Conservation (phyloP, 192 early-diverging fungal genomes). For the Entomortierella lignicola region DNA sequence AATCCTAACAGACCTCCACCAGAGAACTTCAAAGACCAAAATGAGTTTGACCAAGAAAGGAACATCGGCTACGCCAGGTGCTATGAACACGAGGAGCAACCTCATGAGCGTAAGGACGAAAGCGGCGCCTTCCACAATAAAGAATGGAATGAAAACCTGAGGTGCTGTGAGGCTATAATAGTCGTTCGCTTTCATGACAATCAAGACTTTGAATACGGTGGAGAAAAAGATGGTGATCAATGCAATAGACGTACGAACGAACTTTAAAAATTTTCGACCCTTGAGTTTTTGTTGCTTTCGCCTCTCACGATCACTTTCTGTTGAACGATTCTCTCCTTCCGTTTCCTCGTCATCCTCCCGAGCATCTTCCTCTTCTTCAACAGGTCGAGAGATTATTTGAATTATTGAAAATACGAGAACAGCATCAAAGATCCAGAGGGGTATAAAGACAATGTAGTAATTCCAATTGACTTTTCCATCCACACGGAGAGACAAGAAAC, state of each 20-base stretch:
- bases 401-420: slow-evolving; percentile 53
- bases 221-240: slow-evolving; percentile 69
- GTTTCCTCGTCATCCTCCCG: slow-evolving; percentile 57
- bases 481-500: slow-evolving; percentile 79
- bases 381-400: slow-evolving; percentile 19
- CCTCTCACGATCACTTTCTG: slow-evolving; percentile 27
- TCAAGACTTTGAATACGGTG: slow-evolving; percentile 79
- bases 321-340: slow-evolving; percentile 51
- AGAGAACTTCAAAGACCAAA: slow-evolving; percentile 61
- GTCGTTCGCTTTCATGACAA: slow-evolving; percentile 78
- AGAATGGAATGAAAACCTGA: slow-evolving; percentile 85
- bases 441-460: slow-evolving; percentile 81
- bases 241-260: slow-evolving; percentile 44
- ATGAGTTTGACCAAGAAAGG: background rate
- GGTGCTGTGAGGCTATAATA: slow-evolving; percentile 67
- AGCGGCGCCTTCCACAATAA: slow-evolving; percentile 79
- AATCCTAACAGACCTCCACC: slow-evolving; percentile 74
- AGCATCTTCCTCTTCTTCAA: slow-evolving; percentile 45
- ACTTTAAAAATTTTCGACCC: slow-evolving; percentile 25
- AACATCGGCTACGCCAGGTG: slow-evolving; percentile 13
- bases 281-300: slow-evolving; percentile 40
- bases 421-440: slow-evolving; percentile 82
- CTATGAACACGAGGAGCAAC: slow-evolving; percentile 35
- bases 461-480: slow-evolving; percentile 79
- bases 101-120: slow-evolving; percentile 61